These are phyloP conservation scores for Nowakowskiella sp. DNA, from an alignment of 192 early-diverging fungal genomes.

Conservation along the genomic window DNA sequence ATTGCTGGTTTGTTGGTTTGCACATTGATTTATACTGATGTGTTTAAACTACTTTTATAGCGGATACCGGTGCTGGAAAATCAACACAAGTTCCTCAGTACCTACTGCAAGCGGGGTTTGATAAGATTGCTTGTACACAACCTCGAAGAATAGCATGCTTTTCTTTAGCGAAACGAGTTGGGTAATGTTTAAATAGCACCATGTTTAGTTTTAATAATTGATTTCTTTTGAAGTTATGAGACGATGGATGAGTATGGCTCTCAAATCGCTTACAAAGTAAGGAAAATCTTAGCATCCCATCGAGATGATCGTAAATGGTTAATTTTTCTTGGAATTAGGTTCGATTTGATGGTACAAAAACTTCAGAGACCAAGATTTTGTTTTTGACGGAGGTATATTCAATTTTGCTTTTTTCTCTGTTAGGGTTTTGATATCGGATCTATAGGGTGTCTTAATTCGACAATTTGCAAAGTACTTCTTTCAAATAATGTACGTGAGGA, in stretches of 20 bases:
- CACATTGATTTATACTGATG: not conserved
- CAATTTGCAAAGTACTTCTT: no score
- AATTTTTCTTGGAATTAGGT: constrained; percentile 24
- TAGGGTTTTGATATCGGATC: not conserved
- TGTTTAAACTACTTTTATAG: not conserved
- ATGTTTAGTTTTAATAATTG: not conserved
- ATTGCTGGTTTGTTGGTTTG: constrained; percentile 43
- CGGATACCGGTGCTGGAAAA: constrained; percentile 65
- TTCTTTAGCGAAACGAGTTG: constrained; percentile 48
- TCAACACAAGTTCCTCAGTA: constrained; percentile 76
- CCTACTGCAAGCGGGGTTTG: constrained; percentile 61
- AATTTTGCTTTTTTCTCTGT: not conserved
- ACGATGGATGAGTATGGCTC: constrained; percentile 56
- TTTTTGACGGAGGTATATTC: constrained; percentile 57
- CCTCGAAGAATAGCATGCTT: constrained; percentile 73
- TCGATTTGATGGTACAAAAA: constrained; percentile 52
- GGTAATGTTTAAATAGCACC: constrained; percentile 10
- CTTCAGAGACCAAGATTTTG: constrained; percentile 49
- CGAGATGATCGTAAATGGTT: constrained; percentile 8
- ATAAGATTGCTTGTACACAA: constrained; percentile 75
- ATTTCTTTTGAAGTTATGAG: constrained; percentile 37
- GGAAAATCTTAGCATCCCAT: constrained; percentile 48
- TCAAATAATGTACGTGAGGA: no score
- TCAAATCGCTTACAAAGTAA: constrained; percentile 57
- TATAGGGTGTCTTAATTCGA: constrained; percentile 54